Percentiles rank a stretch among this genome's conserved stretches.
Evolutionary conservation across 306 rosid species (phyloP).

Genomic region (Aeschynomene evenia): DNA sequence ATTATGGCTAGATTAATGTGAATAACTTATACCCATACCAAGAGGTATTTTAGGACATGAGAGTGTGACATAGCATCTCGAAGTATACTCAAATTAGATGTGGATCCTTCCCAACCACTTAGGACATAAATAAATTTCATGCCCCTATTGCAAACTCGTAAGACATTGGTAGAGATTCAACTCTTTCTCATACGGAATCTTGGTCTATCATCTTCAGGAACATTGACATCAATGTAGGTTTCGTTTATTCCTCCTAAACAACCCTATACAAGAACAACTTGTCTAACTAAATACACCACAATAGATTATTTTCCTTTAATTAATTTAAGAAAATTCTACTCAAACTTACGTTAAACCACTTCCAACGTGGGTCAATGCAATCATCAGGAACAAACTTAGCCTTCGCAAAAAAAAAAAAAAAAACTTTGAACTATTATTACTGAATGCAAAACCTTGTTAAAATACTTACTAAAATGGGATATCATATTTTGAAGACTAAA

Average conservation of each 20-base stretch:
- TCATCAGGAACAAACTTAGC: no score
- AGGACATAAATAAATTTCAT: not conserved
- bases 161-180: not conserved
- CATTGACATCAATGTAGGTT: not conserved
- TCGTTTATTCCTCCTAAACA: not conserved
- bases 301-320: no score
- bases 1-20: not conserved
- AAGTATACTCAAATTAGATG: not conserved
- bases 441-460: no score
- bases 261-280: not conserved
- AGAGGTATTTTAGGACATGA: not conserved
- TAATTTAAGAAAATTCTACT: no score
- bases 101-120: not conserved
- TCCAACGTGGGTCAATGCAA: no score
- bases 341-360: no score
- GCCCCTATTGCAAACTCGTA: not conserved
- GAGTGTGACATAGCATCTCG: not conserved
- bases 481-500: no score
- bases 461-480: no score
- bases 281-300: no score
- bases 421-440: no score
- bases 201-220: not conserved
- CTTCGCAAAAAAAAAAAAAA: no score
- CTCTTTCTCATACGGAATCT: not conserved
- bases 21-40: no score